Conservation (phyloP, 2,329 filamentous ascomycete species). For the Atkinsonella texensis region DNA sequence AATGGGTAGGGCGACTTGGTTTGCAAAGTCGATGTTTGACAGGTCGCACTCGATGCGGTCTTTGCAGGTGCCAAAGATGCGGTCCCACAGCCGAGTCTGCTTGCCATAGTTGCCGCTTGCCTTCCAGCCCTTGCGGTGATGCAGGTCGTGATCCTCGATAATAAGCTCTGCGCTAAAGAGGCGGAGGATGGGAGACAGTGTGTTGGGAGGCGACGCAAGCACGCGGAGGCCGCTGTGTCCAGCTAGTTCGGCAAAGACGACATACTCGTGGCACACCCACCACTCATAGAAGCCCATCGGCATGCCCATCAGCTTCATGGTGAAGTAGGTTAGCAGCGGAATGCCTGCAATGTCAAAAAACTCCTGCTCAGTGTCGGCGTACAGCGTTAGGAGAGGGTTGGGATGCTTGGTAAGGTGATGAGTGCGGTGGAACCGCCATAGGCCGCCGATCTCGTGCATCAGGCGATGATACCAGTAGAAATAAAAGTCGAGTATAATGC, state of each 20-base stretch:
- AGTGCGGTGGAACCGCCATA: slow-evolving; percentile 29
- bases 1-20: neutral
- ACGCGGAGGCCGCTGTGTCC: slow-evolving; percentile 28
- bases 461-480: slow-evolving; percentile 13
- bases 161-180: slow-evolving; percentile 22
- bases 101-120: slow-evolving; percentile 26
- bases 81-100: slow-evolving; percentile 24
- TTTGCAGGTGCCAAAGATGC: slow-evolving; percentile 1
- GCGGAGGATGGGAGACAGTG: slow-evolving; percentile 22
- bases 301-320: slow-evolving; percentile 21
- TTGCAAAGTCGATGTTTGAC: neutral
- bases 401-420: slow-evolving; percentile 26
- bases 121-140: slow-evolving; percentile 27
- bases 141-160: slow-evolving; percentile 31
- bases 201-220: slow-evolving; percentile 20
- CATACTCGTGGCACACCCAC: slow-evolving; percentile 33
- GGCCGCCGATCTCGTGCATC: slow-evolving; percentile 25
- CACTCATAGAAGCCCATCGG: slow-evolving; percentile 35
- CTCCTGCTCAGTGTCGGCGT: slow-evolving; percentile 30
- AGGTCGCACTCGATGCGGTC: neutral
- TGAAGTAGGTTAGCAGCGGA: slow-evolving; percentile 25
- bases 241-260: slow-evolving; percentile 26
- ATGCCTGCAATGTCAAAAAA: slow-evolving; percentile 30
- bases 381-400: slow-evolving; percentile 19
- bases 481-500: slow-evolving; percentile 5